Base-by-base conservation (phyloP, 2,329 filamentous ascomycete genomes). In the Penicillium sp. region DNA sequence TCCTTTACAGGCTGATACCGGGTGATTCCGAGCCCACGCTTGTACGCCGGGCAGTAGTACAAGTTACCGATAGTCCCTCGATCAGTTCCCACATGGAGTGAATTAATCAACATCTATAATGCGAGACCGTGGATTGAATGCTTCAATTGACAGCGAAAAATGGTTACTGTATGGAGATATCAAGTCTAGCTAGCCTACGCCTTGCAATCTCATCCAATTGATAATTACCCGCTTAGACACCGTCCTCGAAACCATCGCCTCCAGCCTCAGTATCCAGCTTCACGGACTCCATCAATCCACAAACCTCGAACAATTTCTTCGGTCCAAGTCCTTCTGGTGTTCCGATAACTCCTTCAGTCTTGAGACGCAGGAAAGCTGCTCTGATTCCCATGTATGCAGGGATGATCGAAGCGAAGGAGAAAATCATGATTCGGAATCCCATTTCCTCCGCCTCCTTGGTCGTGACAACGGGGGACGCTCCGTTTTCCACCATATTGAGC, bases 401-500 rank as follows among this genome's bases (percentile, higher is more conserved):
- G 2, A 70, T 70, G 22, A 78, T 56, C 5, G 68, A 68, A 0
- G 72, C 71, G 42, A 76, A 75, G 1, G 74, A 74, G 56, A 77
- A 76, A 42, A 78, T 78, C 66, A 78, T 76, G 43, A 79, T 74
- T 6, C 71, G 64, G 60, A 78, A 79, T 1, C 76, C 76, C 65
- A 78, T 70, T 39, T 75, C 68, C 39, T 69, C 56, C 0, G 75
- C 75, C 46, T 78, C 74, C 27, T 73, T 65, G 0, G 72, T 71
- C 3, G 74, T 71, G 13, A 76, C 70, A 11, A 71, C 61, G 0
- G 77, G 76, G 0, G 68, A 74, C 1, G 71, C 69, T 4, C 76
- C 77, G 24, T 76, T 73, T 46, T 78, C 75, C 2, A 79, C 77
- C 67, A 77, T 76, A 47, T 79, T 79, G 31, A 79, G 64, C 24